Base-by-base conservation (phyloP, 805 yeast genomes). In the Ogataea minuta region DNA sequence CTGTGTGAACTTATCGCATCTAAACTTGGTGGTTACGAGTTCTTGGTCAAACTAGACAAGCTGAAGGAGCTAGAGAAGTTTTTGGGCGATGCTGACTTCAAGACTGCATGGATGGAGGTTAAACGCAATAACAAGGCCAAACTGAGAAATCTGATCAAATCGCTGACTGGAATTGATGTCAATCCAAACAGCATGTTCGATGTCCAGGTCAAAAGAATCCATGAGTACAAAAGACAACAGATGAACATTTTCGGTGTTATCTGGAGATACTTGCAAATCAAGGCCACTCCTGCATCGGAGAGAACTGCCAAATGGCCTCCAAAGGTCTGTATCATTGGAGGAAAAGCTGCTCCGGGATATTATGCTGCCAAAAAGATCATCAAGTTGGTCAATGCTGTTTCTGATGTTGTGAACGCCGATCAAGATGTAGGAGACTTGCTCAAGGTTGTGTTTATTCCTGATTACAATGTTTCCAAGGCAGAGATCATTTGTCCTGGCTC, bases 261-360 rank as follows among this genome's bases (percentile, higher is more conserved):
- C 56, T 72, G 82, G 70, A 73, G 96, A 54, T 89, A 90, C 62
- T 66, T 90, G 46, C 72, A 74, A 48, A 81, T 89, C 63, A 88
- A 88, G 67, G 68, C 75, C 32, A 69, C 86, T 48, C 64, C 86
- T 24, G 68, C 74, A 8, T 76, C 75, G 40, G 83, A 87, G 64
- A 71, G 84, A 55, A 68, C 71, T 31, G 54, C 62, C 46, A 74
- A 77, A 55, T 79, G 74, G 61, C 74, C 78, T 43, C 81, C 96
- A 44, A 85, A 83, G 58, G 93, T 85, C 41, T 74, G 80, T 29
- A 76, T 89, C 45, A 80, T 90, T 63, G 97, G 97, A 50, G 97
- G 97, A 59, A 89, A 90, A 66, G 84, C 95, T 44, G 97, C 97
- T 9, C 97, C 97, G n/a, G 97, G 97, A 49, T 89, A 89, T 63